A percentile compares a stretch with the other conserved stretches of the same genome.
phyloP scores from a whole-genome alignment of 495 filamentous ascomycete genomes.

The Apodospora peruviana region DNA sequence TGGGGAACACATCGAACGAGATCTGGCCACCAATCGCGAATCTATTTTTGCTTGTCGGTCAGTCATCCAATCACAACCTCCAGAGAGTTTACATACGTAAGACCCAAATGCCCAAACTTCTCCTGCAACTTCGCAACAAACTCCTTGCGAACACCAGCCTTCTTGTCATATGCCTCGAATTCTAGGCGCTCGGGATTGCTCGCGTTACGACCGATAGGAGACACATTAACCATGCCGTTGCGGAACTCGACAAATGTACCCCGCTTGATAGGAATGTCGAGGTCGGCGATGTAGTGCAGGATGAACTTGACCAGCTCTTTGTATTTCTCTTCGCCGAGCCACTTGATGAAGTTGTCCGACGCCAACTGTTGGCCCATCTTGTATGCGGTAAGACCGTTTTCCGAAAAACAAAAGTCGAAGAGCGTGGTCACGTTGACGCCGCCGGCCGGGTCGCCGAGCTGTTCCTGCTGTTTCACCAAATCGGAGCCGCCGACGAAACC shows the following conservation, averaged over 20 bases:
- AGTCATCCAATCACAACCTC: background rate
- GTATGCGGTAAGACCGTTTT: slow-evolving; percentile 92
- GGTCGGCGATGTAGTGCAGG: slow-evolving; percentile 82
- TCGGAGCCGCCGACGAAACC: slow-evolving; percentile 88
- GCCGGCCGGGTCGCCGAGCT: slow-evolving; percentile 62
- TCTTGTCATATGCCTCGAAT: slow-evolving; percentile 71
- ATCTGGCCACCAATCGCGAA: slow-evolving; percentile 95
- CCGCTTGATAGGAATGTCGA: slow-evolving; percentile 82
- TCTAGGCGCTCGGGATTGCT: slow-evolving; percentile 70
- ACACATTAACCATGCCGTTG: slow-evolving; percentile 96
- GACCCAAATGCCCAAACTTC: slow-evolving; percentile 73
- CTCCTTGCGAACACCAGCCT: slow-evolving; percentile 63
- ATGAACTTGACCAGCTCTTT: slow-evolving; percentile 81
- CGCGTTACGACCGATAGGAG: slow-evolving; percentile 88
- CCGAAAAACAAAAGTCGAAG: slow-evolving; percentile 95
- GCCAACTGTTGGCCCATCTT: slow-evolving; percentile 68
- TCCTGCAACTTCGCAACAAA: slow-evolving; percentile 71
- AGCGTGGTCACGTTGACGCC: slow-evolving; percentile 62
- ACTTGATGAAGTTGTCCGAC: slow-evolving; percentile 79
- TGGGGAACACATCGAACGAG: slow-evolving; percentile 96
- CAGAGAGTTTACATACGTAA: slow-evolving; percentile 60
- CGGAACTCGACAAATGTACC: slow-evolving; percentile 97
- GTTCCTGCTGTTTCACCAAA: slow-evolving; percentile 90
- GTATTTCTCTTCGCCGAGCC: slow-evolving; percentile 89
- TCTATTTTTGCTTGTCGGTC: slow-evolving; percentile 21